A percentile compares a stretch with the other conserved stretches of the same genome.
These are phyloP conservation scores for Dendrobium catenatum DNA, from an alignment of 106 monocot species.

Conservation along the genomic window DNA sequence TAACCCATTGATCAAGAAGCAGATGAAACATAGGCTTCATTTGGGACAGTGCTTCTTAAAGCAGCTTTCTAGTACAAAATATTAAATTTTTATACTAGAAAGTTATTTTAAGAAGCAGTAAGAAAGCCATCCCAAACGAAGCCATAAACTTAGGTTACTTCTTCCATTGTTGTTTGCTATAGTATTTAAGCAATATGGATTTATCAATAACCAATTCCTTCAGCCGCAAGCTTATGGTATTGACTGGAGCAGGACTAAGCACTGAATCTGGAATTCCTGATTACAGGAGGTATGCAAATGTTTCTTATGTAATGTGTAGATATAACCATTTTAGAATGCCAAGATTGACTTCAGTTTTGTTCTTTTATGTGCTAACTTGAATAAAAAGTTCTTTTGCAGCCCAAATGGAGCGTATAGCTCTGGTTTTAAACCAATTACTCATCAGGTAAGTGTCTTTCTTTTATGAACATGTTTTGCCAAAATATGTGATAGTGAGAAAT, in stretches of 20 bases:
- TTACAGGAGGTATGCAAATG: slow-evolving; percentile 72
- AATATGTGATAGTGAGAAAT: background rate
- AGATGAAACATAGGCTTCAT: background rate
- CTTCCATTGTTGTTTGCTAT: slow-evolving; percentile 5
- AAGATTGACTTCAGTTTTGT: background rate
- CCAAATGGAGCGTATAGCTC: slow-evolving; percentile 98
- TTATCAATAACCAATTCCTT: slow-evolving; percentile 14
- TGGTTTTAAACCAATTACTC: slow-evolving; percentile 93
- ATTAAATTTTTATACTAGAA: too few species aligned
- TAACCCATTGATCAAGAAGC: background rate
- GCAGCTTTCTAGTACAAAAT: too few species aligned
- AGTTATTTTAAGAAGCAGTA: too few species aligned
- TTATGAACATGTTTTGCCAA: background rate
- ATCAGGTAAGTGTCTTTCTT: slow-evolving; percentile 52
- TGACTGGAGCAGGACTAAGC: slow-evolving; percentile 98
- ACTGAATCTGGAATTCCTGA: slow-evolving; percentile 99
- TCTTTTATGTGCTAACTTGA: background rate
- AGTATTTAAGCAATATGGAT: background rate
- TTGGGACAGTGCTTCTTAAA: too few species aligned
- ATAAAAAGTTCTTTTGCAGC: slow-evolving; percentile 31
- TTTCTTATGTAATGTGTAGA: background rate
- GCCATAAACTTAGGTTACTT: background rate
- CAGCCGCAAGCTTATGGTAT: slow-evolving; percentile 77
- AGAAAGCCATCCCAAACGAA: too few species aligned
- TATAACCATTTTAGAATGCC: background rate